Evolutionary conservation across 345 rosid species (phyloP).

Genomic region (Theobroma cacao): DNA sequence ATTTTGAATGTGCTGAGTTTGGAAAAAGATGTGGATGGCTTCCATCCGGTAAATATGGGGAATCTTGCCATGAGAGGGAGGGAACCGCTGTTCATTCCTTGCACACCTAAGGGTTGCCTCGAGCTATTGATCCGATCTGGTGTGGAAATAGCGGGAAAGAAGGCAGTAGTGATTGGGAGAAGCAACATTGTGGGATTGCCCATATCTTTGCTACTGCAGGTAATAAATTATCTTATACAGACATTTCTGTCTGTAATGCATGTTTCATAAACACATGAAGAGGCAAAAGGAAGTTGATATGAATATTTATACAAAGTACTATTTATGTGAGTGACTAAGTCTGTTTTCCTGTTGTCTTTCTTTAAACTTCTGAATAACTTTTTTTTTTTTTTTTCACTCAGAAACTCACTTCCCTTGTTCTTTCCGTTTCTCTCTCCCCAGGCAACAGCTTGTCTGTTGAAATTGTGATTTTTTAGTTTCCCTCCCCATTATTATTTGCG

Average conservation of each 20-base stretch:
- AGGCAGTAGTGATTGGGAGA: constrained; percentile 84
- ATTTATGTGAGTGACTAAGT: background rate
- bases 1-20: constrained; percentile 60
- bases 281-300: background rate
- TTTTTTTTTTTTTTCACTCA: background rate
- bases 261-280: constrained; percentile 3
- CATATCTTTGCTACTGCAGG: constrained; percentile 81
- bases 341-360: background rate
- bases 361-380: background rate
- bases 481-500: background rate
- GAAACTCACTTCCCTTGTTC: background rate
- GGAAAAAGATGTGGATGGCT: constrained; percentile 93
- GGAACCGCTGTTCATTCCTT: constrained; percentile 81
- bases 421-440: background rate
- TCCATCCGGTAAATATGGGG: constrained; percentile 83
- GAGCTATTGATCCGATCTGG: constrained; percentile 81
- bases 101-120: constrained; percentile 86
- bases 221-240: constrained; percentile 17
- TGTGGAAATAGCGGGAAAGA: constrained; percentile 67
- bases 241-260: background rate
- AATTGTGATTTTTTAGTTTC: background rate
- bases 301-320: background rate
- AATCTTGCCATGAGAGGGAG: constrained; percentile 93
- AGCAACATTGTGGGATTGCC: constrained; percentile 95
- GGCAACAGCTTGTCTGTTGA: background rate